phyloP scores from a whole-genome alignment of 192 early-diverging fungal species.

The Dissophora globulifera region DNA sequence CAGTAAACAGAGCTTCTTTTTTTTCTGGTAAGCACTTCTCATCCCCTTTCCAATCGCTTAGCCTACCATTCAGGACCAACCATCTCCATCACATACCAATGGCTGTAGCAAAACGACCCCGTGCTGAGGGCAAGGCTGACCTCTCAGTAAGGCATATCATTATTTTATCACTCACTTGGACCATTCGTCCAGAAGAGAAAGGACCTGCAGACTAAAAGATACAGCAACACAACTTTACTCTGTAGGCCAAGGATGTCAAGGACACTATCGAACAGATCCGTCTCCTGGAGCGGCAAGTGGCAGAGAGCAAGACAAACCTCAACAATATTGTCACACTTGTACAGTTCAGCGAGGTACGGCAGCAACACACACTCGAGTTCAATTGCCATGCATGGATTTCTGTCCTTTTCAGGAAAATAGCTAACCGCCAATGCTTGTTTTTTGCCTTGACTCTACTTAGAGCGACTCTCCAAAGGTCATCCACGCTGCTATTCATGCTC shows the following conservation, averaged over 20 bases:
- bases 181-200: too few species aligned
- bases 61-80: not conserved
- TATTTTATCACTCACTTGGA: too few species aligned
- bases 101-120: conserved; percentile 44
- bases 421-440: too few species aligned
- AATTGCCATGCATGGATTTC: not conserved
- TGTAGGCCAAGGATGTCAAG: conserved; percentile 36
- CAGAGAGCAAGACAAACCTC: conserved; percentile 74
- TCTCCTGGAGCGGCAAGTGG: conserved; percentile 70
- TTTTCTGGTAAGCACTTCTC: not conserved
- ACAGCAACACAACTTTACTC: too few species aligned
- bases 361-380: not conserved
- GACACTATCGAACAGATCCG: conserved; percentile 57
- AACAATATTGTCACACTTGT: conserved; percentile 80
- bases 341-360: conserved; percentile 61
- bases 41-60: too few species aligned
- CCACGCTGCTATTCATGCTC: conserved; percentile 76
- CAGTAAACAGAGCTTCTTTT: conserved; percentile 13
- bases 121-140: conserved; percentile 14
- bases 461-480: conserved; percentile 62
- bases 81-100: conserved; percentile 10
- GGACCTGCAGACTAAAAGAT: too few species aligned
- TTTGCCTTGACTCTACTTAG: conserved; percentile 43
- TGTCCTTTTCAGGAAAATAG: too few species aligned
- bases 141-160: conserved; percentile 31